Evolutionary conservation across 805 yeast genomes (phyloP).

Genomic region (Candida schatavii): DNA sequence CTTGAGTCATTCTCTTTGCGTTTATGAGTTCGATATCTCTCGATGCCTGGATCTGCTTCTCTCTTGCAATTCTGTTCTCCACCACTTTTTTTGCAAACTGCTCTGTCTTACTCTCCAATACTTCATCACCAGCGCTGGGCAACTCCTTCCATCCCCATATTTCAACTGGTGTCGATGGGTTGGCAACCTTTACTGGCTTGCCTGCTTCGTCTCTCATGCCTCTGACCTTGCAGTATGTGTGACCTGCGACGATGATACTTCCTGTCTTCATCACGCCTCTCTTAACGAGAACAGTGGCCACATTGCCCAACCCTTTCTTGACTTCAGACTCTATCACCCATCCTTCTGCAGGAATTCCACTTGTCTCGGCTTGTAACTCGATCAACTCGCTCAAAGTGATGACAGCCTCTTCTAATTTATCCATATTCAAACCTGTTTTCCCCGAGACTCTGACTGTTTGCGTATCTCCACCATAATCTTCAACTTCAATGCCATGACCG

Average conservation of each 20-base stretch:
- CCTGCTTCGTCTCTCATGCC: constrained; percentile 76
- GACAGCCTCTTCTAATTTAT: constrained; percentile 83
- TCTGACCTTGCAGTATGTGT: constrained; percentile 79
- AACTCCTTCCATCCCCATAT: constrained; percentile 91
- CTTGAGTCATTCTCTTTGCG: constrained; percentile 55
- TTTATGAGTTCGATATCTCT: constrained; percentile 70
- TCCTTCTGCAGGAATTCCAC: constrained; percentile 66
- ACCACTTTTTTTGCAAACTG: constrained; percentile 72
- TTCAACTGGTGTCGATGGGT: constrained; percentile 88
- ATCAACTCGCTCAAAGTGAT: constrained; percentile 79
- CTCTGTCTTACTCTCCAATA: constrained; percentile 74
- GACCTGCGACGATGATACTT: constrained; percentile 77
- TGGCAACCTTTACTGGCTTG: constrained; percentile 58
- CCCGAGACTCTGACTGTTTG: constrained; percentile 89
- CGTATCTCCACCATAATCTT: constrained; percentile 93
- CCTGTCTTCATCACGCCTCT: constrained; percentile 77
- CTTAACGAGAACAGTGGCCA: constrained; percentile 80
- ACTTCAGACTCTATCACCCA: constrained; percentile 86
- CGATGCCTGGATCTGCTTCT: constrained; percentile 52
- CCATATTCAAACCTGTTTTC: constrained; percentile 86
- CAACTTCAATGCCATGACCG: constrained; percentile 75
- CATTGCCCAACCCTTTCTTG: constrained; percentile 77
- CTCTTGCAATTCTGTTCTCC: constrained; percentile 57
- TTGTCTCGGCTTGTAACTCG: constrained; percentile 64
- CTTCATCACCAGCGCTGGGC: constrained; percentile 87